Evolutionary conservation across 305 asterid species (phyloP).

Genomic region (Solanum hybrid): DNA sequence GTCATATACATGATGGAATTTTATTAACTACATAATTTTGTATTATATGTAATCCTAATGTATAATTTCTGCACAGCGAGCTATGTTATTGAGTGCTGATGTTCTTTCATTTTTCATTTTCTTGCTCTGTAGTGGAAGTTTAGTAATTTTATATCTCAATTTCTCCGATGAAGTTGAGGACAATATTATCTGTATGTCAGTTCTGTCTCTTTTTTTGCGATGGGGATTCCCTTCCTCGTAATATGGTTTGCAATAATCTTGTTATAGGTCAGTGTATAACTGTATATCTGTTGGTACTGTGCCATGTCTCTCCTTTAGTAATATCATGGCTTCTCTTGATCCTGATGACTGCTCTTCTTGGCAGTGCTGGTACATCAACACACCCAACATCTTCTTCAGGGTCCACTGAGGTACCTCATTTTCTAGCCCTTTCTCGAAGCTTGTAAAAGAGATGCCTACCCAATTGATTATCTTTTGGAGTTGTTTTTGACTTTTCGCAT

Average conservation of each 20-base stretch:
- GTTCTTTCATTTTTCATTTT: background rate
- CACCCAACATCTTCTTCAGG: conserved; percentile 60
- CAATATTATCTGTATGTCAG: background rate
- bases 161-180: background rate
- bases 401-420: conserved; percentile 52
- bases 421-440: conserved; percentile 3
- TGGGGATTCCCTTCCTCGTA: background rate
- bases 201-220: background rate
- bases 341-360: conserved; percentile 16
- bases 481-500: background rate
- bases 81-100: background rate
- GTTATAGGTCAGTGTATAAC: background rate
- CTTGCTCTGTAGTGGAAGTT: background rate
- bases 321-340: background rate
- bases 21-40: background rate
- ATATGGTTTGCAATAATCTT: background rate
- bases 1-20: background rate
- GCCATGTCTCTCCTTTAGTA: background rate
- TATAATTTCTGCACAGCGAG: background rate
- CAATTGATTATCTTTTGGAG: background rate
- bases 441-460: background rate
- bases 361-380: conserved; percentile 51
- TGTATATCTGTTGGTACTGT: background rate
- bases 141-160: background rate
- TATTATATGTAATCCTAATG: background rate